Percentiles rank a stretch among this genome's conserved stretches.
Evolutionary conservation across 805 yeast species (phyloP).

Genomic region (Saccharomycopsis fermentans): DNA sequence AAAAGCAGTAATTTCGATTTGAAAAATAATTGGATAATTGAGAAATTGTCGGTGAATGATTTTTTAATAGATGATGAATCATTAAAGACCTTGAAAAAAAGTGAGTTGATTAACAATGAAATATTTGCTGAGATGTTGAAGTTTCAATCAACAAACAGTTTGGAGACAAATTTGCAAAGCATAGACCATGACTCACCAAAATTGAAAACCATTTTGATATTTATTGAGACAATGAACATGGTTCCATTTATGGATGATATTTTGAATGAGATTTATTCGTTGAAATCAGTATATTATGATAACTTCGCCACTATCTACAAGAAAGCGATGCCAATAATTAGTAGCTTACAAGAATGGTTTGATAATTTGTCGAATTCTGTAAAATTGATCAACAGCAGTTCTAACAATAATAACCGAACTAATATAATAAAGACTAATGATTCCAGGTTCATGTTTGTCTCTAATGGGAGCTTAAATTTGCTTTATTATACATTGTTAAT

Average conservation of each 20-base stretch:
- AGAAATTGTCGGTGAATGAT: conserved; percentile 19
- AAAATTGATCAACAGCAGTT: not conserved
- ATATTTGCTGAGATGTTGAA: conserved; percentile 18
- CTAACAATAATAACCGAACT: not conserved
- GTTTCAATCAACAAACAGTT: conserved; percentile 13
- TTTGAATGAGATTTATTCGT: conserved; percentile 20
- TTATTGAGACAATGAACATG: conserved; percentile 22
- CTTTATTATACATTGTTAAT: conserved; percentile 20
- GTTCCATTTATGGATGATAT: conserved; percentile 22
- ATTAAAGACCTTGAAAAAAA: conserved; percentile 8
- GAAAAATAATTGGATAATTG: conserved; percentile 23
- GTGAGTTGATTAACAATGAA: conserved; percentile 17
- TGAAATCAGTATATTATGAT: conserved; percentile 22
- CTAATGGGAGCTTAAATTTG: conserved; percentile 21
- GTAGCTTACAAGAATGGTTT: conserved; percentile 22
- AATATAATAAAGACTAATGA: not conserved
- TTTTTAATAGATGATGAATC: conserved; percentile 20
- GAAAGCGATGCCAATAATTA: conserved; percentile 18
- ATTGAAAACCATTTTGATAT: conserved; percentile 17
- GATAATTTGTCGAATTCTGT: conserved; percentile 17
- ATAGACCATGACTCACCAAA: conserved; percentile 1
- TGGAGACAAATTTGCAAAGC: conserved; percentile 9
- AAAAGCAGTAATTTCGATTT: conserved; percentile 21
- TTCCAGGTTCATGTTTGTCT: conserved; percentile 9
- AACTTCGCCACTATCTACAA: conserved; percentile 19